Conservation (phyloP, 345 rosid species). For the Mallotus nudiflorus region DNA sequence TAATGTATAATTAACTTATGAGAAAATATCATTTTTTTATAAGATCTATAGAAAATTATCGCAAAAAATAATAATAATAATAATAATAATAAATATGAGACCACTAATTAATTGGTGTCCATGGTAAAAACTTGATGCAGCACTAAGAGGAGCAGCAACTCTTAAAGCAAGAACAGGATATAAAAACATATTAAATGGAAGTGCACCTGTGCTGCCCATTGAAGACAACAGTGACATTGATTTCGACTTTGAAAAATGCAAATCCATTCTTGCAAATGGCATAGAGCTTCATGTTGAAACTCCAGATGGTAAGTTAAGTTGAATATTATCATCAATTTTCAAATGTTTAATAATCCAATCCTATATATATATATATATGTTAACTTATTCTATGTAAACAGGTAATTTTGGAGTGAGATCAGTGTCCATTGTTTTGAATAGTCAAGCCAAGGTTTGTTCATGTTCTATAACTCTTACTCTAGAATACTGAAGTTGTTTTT, state of each 20-base stretch:
- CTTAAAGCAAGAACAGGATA: constrained; percentile 79
- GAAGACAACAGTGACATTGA: constrained; percentile 50
- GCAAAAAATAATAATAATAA: no score
- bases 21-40: no score
- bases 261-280: constrained; percentile 64
- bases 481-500: no score
- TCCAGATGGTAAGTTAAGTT: constrained; percentile 57
- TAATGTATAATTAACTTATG: no score
- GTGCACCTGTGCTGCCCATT: constrained; percentile 64
- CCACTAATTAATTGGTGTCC: no score
- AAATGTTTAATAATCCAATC: not conserved
- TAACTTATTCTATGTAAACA: constrained; percentile 28
- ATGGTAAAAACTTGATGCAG: constrained; percentile 29
- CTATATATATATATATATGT: not conserved
- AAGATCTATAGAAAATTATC: no score
- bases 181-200: constrained; percentile 56
- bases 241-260: constrained; percentile 60
- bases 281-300: constrained; percentile 71
- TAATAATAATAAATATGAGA: no score
- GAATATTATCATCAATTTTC: no score
- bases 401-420: constrained; percentile 67
- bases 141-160: constrained; percentile 80
- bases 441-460: constrained; percentile 57
- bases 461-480: no score
- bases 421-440: constrained; percentile 56